Percentiles rank a stretch among this genome's conserved stretches.
These are phyloP conservation scores for Hypoxylon lienhwacheense DNA, from an alignment of 495 filamentous ascomycete genomes.

Conservation along the genomic window DNA sequence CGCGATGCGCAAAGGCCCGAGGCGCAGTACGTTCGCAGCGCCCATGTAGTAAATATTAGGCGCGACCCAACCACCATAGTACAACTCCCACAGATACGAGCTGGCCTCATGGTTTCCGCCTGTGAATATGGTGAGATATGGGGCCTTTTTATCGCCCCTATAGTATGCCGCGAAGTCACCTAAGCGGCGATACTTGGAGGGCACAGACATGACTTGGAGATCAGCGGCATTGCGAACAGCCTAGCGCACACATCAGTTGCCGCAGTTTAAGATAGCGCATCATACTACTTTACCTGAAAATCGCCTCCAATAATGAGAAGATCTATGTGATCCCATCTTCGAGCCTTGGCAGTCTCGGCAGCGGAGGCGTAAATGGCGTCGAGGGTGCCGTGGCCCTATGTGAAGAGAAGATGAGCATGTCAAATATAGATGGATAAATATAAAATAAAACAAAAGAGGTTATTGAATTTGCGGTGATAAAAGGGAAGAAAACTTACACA, in stretches of 20 bases:
- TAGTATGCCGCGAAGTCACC: constrained; percentile 95
- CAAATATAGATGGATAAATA: neutral
- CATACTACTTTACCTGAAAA: constrained; percentile 66
- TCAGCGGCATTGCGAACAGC: constrained; percentile 86
- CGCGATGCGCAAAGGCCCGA: constrained; percentile 84
- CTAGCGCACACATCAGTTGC: constrained; percentile 26
- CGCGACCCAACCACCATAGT: constrained; percentile 96
- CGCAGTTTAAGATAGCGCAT: neutral
- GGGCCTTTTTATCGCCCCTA: constrained; percentile 71
- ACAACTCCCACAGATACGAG: constrained; percentile 83
- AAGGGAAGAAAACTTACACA: constrained; percentile 64
- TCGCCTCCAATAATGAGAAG: constrained; percentile 87
- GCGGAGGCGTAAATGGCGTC: constrained; percentile 86
- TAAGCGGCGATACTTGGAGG: constrained; percentile 76
- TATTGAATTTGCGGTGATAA: too few relatives aligned
- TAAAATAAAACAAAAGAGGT: too few relatives aligned
- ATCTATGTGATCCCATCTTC: constrained; percentile 76
- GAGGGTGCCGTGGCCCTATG: constrained; percentile 84
- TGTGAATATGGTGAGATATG: constrained; percentile 87
- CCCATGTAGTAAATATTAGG: constrained; percentile 97
- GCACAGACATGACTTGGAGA: constrained; percentile 82
- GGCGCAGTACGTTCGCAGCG: constrained; percentile 80
- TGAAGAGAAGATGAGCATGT: constrained; percentile 11
- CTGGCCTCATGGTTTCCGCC: constrained; percentile 94
- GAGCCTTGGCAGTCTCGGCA: constrained; percentile 58